Conservation (phyloP, 371 early-diverging fungal species). For the Mucor circinelloides region DNA sequence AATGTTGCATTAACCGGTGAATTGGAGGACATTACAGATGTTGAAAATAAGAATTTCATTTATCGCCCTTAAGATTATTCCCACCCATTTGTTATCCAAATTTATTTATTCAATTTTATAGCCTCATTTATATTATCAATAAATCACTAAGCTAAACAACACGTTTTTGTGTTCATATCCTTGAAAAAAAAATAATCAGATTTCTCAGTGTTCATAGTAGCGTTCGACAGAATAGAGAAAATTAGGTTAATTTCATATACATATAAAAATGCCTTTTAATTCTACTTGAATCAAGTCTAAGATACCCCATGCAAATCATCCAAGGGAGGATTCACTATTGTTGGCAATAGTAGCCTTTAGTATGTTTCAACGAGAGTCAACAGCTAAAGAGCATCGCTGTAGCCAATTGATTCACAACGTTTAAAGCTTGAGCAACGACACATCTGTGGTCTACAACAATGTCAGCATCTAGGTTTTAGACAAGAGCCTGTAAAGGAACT, state of each 20-base stretch:
- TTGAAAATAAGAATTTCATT: constrained; percentile 24
- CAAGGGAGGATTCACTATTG: not conserved
- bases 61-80: constrained; percentile 20
- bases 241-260: too few species aligned
- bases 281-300: too few species aligned
- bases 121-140: not conserved
- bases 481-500: too few species aligned
- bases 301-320: too few species aligned
- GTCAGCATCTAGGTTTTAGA: constrained; percentile 33
- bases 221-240: too few species aligned
- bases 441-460: constrained; percentile 16
- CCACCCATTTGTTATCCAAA: too few species aligned
- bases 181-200: too few species aligned
- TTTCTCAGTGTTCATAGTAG: too few species aligned
- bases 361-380: not conserved
- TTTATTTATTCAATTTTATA: not conserved
- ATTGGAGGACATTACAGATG: constrained; percentile 28
- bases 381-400: constrained; percentile 22
- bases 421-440: constrained; percentile 15
- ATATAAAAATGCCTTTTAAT: too few species aligned
- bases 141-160: not conserved
- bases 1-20: not conserved
- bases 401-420: constrained; percentile 16
- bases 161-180: not conserved
- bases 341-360: not conserved